phyloP scores from a whole-genome alignment of 768 basidiomycete genomes.

The Myochromella boudieri region DNA sequence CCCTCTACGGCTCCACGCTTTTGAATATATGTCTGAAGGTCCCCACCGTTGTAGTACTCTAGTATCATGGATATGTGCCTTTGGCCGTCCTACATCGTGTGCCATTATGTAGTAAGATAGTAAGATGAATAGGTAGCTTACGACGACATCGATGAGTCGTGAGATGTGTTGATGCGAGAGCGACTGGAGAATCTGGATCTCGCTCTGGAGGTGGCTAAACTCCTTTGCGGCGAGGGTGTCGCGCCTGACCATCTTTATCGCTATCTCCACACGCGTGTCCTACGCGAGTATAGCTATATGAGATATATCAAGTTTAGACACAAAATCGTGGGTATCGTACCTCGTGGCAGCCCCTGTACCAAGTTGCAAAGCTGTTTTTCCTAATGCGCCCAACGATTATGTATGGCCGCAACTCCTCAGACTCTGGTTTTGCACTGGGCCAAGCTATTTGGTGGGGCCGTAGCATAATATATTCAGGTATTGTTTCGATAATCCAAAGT shows the following conservation, averaged over 20 bases:
- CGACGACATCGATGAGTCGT: slow-evolving; percentile 88
- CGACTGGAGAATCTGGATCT: slow-evolving; percentile 95
- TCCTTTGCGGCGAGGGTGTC: slow-evolving; percentile 88
- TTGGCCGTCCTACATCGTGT: slow-evolving; percentile 61
- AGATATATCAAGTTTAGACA: no score
- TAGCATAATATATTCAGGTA: no score
- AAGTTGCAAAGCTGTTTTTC: slow-evolving; percentile 94
- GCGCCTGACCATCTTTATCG: slow-evolving; percentile 92
- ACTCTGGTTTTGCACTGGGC: no score
- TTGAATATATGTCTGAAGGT: slow-evolving; percentile 96
- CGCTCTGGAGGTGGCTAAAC: slow-evolving; percentile 96
- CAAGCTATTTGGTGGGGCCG: no score
- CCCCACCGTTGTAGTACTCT: slow-evolving; percentile 95
- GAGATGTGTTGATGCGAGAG: slow-evolving; percentile 94
- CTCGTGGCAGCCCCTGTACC: slow-evolving; percentile 91
- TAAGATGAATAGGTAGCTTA: slow-evolving; percentile 30
- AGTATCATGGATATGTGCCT: slow-evolving; percentile 91
- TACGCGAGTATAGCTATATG: slow-evolving; percentile 32
- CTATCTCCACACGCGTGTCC: slow-evolving; percentile 79
- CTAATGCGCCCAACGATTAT: slow-evolving; percentile 76
- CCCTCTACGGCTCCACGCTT: slow-evolving; percentile 92
- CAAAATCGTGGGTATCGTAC: slow-evolving; percentile 53
- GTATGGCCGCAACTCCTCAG: slow-evolving; percentile 74
- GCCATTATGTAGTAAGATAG: neutral
- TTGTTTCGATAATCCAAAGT: no score